Conservation (phyloP, 2,329 filamentous ascomycete genomes). For the Neofusicoccum ribis region DNA sequence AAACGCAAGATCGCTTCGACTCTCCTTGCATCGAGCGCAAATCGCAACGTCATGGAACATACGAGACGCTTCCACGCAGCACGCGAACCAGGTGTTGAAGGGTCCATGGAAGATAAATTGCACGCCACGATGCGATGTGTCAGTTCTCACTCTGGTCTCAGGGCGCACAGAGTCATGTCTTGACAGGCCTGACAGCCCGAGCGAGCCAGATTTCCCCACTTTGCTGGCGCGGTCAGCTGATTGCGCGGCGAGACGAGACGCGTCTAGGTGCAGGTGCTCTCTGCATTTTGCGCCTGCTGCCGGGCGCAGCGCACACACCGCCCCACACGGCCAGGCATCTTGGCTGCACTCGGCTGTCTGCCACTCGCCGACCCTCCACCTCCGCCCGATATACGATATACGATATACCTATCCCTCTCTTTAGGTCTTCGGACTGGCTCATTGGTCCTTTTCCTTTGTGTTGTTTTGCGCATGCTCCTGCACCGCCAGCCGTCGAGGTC, state of each 20-base stretch:
- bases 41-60: background rate
- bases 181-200: no score
- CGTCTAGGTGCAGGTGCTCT: background rate
- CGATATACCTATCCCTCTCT: background rate
- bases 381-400: background rate
- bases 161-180: no score
- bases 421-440: background rate
- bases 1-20: background rate
- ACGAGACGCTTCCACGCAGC: constrained; percentile 1
- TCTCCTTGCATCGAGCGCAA: background rate
- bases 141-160: background rate
- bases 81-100: background rate
- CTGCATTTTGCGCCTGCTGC: background rate
- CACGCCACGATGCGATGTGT: background rate
- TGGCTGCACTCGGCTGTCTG: background rate
- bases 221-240: background rate
- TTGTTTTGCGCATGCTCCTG: background rate
- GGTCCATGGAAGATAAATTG: background rate
- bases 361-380: background rate
- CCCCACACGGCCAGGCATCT: background rate
- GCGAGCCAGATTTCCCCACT: no score
- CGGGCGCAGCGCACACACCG: background rate
- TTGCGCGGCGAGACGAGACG: background rate
- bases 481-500: background rate
- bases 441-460: background rate